Evolutionary conservation across 2,329 filamentous ascomycete genomes (phyloP).

Genomic region (Metarhizium album): DNA sequence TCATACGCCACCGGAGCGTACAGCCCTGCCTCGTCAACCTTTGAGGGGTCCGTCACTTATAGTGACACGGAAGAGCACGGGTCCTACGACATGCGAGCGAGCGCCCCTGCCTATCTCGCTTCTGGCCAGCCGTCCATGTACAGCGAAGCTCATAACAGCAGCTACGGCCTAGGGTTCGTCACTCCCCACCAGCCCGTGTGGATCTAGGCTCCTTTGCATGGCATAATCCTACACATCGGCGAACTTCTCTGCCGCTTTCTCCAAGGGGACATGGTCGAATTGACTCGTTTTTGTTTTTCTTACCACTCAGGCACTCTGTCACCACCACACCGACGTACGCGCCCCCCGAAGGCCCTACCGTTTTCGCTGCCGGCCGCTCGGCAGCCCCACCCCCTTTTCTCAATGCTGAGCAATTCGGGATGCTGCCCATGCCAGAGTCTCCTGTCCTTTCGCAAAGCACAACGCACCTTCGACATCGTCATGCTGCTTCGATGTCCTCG

Average conservation of each 20-base stretch:
- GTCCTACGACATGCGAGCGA: conserved; percentile 33
- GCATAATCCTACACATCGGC: conserved; percentile 26
- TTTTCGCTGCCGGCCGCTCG: conserved; percentile 25
- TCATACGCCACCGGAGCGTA: conserved; percentile 45
- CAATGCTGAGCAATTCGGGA: conserved; percentile 29
- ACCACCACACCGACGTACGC: conserved; percentile 34
- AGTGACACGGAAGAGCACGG: conserved; percentile 50
- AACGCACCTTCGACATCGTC: conserved; percentile 26
- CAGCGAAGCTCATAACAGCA: conserved; percentile 29
- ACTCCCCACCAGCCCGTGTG: conserved; percentile 52
- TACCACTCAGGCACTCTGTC: conserved; percentile 35
- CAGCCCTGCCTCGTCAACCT: conserved; percentile 53
- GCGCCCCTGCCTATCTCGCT: conserved; percentile 26
- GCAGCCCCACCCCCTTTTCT: conserved; percentile 34
- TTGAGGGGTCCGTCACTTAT: conserved; percentile 50
- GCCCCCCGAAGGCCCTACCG: conserved; percentile 30
- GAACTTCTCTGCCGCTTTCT: conserved; percentile 17
- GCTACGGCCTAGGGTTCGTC: conserved; percentile 45
- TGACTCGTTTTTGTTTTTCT: conserved; percentile 35
- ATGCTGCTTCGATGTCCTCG: conserved; percentile 24
- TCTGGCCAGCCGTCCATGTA: conserved; percentile 35
- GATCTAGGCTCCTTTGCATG: conserved; percentile 37
- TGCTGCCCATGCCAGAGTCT: conserved; percentile 36
- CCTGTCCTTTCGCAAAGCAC: conserved; percentile 25
- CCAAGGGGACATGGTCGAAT: conserved; percentile 35